Base-by-base conservation (phyloP, 306 rosid genomes). In the Lotus japonicus region DNA sequence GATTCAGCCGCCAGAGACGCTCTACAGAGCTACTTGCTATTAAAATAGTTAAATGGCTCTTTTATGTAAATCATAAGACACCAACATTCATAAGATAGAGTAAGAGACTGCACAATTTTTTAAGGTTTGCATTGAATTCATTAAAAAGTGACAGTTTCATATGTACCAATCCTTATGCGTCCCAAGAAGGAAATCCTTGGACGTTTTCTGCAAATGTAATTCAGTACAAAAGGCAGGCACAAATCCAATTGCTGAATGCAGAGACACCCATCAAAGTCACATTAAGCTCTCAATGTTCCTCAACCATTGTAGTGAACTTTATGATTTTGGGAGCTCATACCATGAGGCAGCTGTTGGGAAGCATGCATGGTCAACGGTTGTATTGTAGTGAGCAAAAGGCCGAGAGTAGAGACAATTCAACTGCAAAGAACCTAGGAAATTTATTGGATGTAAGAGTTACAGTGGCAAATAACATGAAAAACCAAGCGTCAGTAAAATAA, bases 401-500 rank as follows among this genome's bases (percentile, higher is more conserved):
- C 90, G 99, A 26, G 97, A 95, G 80, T 95, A 95, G 41, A 95
- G 95, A 51, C 97, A 85, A 64, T 75, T 88, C 97, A 95, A 82
- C 99, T 90, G 88, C 74, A 75, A 48, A 72, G 4, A 46, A 52
- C 3, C 35, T 60, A 61, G 48, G 64, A 2, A 41, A 50, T 63
- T 70, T 44, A 69, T 50, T 10, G 4, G 13, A 48, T 17, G 49
- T 35, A 64, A 50, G 35, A 50, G 9, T n/a, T n/a, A n/a, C n/a
- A n/a, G n/a, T n/a, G n/a, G n/a, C n/a, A n/a, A n/a, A n/a, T n/a
- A n/a, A n/a, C n/a, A n/a, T n/a, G n/a, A n/a, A n/a, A n/a, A n/a
- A n/a, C n/a, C n/a, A n/a, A n/a, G n/a, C n/a, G n/a, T n/a, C n/a
- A n/a, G n/a, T n/a, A n/a, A n/a, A n/a, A n/a, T n/a, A n/a, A n/a